These are phyloP conservation scores for Candida buenavistaensis DNA, from an alignment of 1,139 yeast genomes.

Conservation along the genomic window DNA sequence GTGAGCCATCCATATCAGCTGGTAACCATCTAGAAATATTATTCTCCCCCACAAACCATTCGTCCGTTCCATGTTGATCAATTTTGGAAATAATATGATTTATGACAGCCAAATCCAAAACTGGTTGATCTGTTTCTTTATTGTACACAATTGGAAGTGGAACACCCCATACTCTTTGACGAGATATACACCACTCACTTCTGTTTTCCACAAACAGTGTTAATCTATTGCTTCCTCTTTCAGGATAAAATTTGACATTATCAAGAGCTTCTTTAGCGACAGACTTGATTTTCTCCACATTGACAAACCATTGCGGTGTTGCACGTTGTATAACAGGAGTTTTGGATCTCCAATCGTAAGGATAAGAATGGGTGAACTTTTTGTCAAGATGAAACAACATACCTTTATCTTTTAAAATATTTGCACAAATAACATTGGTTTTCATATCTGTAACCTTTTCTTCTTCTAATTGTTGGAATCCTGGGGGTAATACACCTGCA, in stretches of 20 bases:
- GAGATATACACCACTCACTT: constrained; percentile 95
- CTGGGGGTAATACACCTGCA: constrained; percentile 42
- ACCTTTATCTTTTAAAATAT: constrained; percentile 38
- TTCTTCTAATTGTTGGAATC: constrained; percentile 48
- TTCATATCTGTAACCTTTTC: constrained; percentile 63
- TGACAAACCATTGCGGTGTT: constrained; percentile 96
- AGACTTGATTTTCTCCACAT: constrained; percentile 71
- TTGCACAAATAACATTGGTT: constrained; percentile 39
- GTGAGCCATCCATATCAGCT: constrained; percentile 27
- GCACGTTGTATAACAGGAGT: constrained; percentile 93
- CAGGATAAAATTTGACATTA: constrained; percentile 70
- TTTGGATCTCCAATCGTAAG: constrained; percentile 96
- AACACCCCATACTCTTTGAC: constrained; percentile 99
- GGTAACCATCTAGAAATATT: constrained; percentile 78
- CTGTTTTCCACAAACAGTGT: constrained; percentile 72
- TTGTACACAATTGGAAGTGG: constrained; percentile 88
- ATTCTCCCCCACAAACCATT: constrained; percentile 69
- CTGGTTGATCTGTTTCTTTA: constrained; percentile 56
- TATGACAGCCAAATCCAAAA: constrained; percentile 54
- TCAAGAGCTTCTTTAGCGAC: constrained; percentile 60
- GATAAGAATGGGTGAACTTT: constrained; percentile 77
- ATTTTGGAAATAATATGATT: constrained; percentile 54
- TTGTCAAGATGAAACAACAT: constrained; percentile 53
- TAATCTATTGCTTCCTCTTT: constrained; percentile 68
- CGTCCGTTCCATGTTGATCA: constrained; percentile 63